Evolutionary conservation across 176 grass and related monocot genomes (phyloP), one percentile per base, ranked within the genome.

Genomic region (Puya raimondii): DNA sequence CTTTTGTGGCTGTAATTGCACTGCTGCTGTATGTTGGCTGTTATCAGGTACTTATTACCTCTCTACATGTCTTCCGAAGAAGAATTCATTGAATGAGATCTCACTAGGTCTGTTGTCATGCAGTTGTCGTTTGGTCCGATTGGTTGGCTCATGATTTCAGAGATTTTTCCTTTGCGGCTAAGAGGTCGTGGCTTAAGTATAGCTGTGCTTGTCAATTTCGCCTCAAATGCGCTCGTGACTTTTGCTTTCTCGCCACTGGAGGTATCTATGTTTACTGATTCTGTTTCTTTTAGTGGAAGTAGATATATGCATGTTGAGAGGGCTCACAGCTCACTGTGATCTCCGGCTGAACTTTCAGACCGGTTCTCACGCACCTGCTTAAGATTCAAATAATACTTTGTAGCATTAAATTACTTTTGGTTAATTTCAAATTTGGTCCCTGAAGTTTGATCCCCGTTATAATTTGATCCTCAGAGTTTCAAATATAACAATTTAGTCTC

Each of bases 71-170:
- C 42, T 22, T 72, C 48, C 11, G 9, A n/a, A 48, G 14, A 76
- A 47, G 48, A 7, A n/a, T 23, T 23, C 17, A 49, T 12, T 25
- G 1, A 26, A 14, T 47, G 26, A 8, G 26, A 42, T 42, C 33
- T 42, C 33, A 42, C 33, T 33, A 42, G 4, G 33, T 42, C 33
- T 42, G 33, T 42, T 42, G 33, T 65, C 54, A 29, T 85, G 76
- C 86, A 97, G 93, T 74, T 97, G 12, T 97, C 93, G 63, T 92
- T 97, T 77, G 93, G 93, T 65, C 93, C 93, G 23, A 97, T 97
- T 72, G 93, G 86, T 29, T 97, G 93, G 93, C 84, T 97, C 69
- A 90, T 97, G 93, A 92, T 97, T 72, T 97, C 89, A 12, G 93
- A 97, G 69, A 66, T 97, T 79, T 97, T 92, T 64, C 93, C 93